Conservation (phyloP, 768 basidiomycete species). For the Lanmaoa rubissima region DNA sequence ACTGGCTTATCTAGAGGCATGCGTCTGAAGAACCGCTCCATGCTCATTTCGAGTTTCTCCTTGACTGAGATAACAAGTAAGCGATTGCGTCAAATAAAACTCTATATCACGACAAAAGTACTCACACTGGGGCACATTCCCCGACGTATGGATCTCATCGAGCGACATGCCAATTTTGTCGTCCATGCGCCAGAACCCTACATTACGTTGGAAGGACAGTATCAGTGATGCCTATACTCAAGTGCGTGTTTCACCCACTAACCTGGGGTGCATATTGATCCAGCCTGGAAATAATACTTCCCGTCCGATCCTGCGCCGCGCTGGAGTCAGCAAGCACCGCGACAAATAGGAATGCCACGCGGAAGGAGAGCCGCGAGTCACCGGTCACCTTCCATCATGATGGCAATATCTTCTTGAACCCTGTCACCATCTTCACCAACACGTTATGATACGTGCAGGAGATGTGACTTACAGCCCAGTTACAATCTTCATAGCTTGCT, state of each 20-base stretch:
- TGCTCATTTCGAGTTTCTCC: slow-evolving; percentile 59
- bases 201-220: not conserved
- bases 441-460: not conserved
- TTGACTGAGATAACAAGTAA: slow-evolving; percentile 40
- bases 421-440: slow-evolving; percentile 28
- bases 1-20: slow-evolving; percentile 68
- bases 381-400: slow-evolving; percentile 58
- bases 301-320: slow-evolving; percentile 56
- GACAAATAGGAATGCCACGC: slow-evolving; percentile 12
- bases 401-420: slow-evolving; percentile 55
- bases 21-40: slow-evolving; percentile 70
- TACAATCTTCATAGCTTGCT: slow-evolving; percentile 59
- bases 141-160: slow-evolving; percentile 68
- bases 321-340: slow-evolving; percentile 16
- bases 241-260: slow-evolving; percentile 14
- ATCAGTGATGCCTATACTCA: not conserved
- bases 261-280: slow-evolving; percentile 66
- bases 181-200: slow-evolving; percentile 73
- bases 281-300: slow-evolving; percentile 72
- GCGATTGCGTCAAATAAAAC: not conserved
- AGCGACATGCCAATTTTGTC: slow-evolving; percentile 75
- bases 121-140: slow-evolving; percentile 73
- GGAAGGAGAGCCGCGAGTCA: slow-evolving; percentile 17
- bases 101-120: not conserved
- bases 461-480: slow-evolving; percentile 52